phyloP scores from a whole-genome alignment of 495 filamentous ascomycete species.

The Cercophora newfieldiana region DNA sequence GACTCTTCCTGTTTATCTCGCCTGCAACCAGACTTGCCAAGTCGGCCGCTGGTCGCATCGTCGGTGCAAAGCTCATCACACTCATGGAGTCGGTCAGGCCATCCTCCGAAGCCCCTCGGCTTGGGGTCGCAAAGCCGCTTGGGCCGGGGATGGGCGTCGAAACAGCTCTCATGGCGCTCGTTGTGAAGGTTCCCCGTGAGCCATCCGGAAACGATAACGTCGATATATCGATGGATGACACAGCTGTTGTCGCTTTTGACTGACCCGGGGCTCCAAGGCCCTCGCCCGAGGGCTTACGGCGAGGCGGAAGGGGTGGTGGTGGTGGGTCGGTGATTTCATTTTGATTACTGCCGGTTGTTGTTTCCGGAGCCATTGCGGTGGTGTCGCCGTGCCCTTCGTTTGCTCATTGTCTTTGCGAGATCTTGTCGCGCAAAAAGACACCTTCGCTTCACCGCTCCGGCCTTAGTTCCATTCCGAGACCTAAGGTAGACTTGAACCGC shows the following conservation, averaged over 20 bases:
- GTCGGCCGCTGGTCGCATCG: constrained; percentile 69
- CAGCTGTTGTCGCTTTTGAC: constrained; percentile 76
- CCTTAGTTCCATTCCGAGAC: not conserved
- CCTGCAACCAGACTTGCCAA: constrained; percentile 82
- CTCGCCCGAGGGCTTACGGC: constrained; percentile 37
- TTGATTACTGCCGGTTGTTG: constrained; percentile 16
- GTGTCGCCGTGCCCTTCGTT: constrained; percentile 10
- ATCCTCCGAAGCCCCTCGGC: constrained; percentile 19
- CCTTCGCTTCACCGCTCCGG: not conserved
- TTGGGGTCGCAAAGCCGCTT: constrained; percentile 36
- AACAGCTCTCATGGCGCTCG: constrained; percentile 40
- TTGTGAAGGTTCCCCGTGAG: constrained; percentile 61
- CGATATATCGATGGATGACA: constrained; percentile 76
- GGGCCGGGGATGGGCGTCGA: constrained; percentile 27
- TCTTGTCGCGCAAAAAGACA: not conserved
- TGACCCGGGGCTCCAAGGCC: constrained; percentile 48
- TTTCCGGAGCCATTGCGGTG: constrained; percentile 32
- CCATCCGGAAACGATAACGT: constrained; percentile 70
- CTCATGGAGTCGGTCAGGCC: constrained; percentile 74
- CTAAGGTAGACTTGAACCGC: not conserved
- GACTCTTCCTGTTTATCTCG: constrained; percentile 55
- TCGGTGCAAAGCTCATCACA: constrained; percentile 78
- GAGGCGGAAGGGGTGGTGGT: constrained; percentile 63
- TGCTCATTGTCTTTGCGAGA: constrained; percentile 24
- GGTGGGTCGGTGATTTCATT: constrained; percentile 13